Conservation (phyloP, 2,329 filamentous ascomycete genomes). For the Cladobotryum protrusum region DNA sequence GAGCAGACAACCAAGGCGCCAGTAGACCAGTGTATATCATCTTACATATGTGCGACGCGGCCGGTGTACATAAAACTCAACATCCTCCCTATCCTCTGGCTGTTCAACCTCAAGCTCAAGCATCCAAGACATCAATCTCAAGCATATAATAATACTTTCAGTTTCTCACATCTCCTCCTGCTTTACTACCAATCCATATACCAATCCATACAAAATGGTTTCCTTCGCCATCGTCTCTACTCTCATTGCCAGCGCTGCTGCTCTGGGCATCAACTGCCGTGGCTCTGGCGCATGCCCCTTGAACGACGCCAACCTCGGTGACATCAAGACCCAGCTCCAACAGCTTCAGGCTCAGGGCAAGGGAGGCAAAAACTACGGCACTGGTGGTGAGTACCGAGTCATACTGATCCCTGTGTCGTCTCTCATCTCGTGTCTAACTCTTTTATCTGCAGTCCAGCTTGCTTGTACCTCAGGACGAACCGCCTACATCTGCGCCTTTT, state of each 20-base stretch:
- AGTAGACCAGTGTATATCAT: too few relatives aligned
- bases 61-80: background rate
- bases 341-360: slow-evolving; percentile 11
- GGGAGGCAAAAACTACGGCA: slow-evolving; percentile 9
- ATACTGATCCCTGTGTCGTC: too few relatives aligned
- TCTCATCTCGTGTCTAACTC: background rate
- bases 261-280: slow-evolving; percentile 15
- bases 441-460: slow-evolving; percentile 11
- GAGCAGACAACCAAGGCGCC: too few relatives aligned
- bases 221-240: slow-evolving; percentile 3
- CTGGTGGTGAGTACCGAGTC: slow-evolving; percentile 5
- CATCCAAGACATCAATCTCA: background rate
- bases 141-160: background rate
- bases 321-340: slow-evolving; percentile 10
- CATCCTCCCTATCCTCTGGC: background rate
- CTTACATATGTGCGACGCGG: too few relatives aligned
- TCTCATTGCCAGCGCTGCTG: slow-evolving; percentile 7
- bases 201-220: background rate
- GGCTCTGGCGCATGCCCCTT: slow-evolving; percentile 13
- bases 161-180: background rate
- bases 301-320: slow-evolving; percentile 12
- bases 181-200: background rate
- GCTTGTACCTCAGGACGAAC: slow-evolving; percentile 13
- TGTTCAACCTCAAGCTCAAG: background rate
- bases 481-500: slow-evolving; percentile 15